Evolutionary conservation across 768 basidiomycete species (phyloP), one percentile per base, ranked within the genome.

Genomic region (Asterophora parasitica): DNA sequence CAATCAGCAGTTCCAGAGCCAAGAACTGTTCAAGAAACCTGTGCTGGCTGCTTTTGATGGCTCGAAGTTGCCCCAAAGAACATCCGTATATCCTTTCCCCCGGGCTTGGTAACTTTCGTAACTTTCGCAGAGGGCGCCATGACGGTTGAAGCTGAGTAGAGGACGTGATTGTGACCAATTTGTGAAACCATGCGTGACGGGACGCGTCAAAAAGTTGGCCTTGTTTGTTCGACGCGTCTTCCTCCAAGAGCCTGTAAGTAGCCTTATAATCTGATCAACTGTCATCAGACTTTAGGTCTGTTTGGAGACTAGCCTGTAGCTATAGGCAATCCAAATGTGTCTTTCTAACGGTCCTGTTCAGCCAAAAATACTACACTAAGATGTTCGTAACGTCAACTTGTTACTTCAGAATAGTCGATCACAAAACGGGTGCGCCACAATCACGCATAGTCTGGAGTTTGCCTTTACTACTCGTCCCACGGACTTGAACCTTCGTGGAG

Each of bases 61-160:
- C 53, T 53, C 4, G 51, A 16, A 12, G 26, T 31, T 0, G 56
- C 61, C n/a, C 63, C 61, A 41, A 74, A 74, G 54, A 74, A 74
- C 31, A 66, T 54, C 11, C 72, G 57, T 3, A 74, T 65, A 47
- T 72, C 71, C 42, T 65, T 69, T 11, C 68, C 70, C 1, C 53
- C 57, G 4, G 55, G 20, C 38, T 68, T 66, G 19, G 52, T 53
- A n/a, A 49, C 44, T 48, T 64, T 61, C 4, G 60, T 42, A 12
- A 56, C 55, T 46, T 61, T 64, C 26, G 60, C 52, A 9, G 58
- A 19, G 8, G 54, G 54, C 19, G 55, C 46, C 61, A 60, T 57
- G 13, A 30, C 34, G 27, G 34, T 35, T n/a, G 19, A 23, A 23
- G 23, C 6, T 23, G 23, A 23, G 23, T 16, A 19, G 4, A 39